Conservation (phyloP, 208 protist genomes). For the Porcisia deanei region DNA sequence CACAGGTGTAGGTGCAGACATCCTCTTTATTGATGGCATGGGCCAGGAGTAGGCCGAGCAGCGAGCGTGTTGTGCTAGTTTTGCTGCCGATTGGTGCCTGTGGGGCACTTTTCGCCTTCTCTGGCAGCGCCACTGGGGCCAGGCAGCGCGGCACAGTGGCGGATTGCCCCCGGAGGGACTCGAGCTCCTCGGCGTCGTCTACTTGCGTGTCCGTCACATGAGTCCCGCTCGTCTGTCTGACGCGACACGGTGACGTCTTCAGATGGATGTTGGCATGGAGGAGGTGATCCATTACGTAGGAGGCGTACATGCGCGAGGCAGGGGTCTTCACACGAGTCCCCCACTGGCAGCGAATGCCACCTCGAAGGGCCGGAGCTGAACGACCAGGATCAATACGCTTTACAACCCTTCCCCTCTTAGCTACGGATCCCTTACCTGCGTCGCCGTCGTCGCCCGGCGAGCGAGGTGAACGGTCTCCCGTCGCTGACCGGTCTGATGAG, state of each 20-base stretch:
- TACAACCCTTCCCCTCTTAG: not conserved
- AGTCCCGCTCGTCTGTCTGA: not conserved
- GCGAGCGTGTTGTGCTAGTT: not conserved
- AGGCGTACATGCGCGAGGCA: constrained; percentile 33
- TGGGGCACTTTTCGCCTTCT: not conserved
- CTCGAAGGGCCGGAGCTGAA: constrained; percentile 22
- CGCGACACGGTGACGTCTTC: constrained; percentile 7
- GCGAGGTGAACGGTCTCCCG: not conserved
- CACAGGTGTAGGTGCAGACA: not conserved
- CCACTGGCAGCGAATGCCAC: constrained; percentile 53
- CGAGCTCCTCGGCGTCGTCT: constrained; percentile 39
- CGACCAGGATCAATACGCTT: not conserved
- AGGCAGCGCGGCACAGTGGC: constrained; percentile 31
- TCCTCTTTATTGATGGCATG: not conserved
- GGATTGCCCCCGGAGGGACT: constrained; percentile 46
- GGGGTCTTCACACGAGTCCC: constrained; percentile 30
- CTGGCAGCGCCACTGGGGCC: constrained; percentile 19
- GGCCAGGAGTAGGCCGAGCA: not conserved
- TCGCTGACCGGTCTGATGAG: constrained; percentile 2
- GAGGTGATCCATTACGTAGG: constrained; percentile 37
- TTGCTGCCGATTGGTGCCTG: not conserved
- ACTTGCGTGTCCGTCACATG: constrained; percentile 25
- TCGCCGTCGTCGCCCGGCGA: not conserved
- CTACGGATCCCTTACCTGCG: no score
- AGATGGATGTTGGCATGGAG: constrained; percentile 15